phyloP scores from a whole-genome alignment of 2,329 filamentous ascomycete species.

The Thelonectria olida region DNA sequence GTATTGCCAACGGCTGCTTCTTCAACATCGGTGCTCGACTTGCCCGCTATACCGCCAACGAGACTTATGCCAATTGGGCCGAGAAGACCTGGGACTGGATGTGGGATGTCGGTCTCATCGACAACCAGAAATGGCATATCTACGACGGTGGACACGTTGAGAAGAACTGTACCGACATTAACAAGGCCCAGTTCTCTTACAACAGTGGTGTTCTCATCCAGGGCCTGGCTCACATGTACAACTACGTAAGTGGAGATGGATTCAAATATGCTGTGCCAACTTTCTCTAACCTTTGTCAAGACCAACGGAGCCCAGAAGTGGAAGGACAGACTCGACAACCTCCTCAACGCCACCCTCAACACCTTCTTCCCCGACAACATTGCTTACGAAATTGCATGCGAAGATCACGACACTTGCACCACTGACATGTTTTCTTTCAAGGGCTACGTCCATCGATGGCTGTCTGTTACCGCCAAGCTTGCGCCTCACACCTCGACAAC shows the following conservation, averaged over 20 bases:
- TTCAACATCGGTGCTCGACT: conserved; percentile 75
- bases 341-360: conserved; percentile 48
- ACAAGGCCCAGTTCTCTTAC: conserved; percentile 73
- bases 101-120: conserved; percentile 63
- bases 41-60: conserved; percentile 74
- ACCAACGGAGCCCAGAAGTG: conserved; percentile 61
- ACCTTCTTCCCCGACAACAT: conserved; percentile 65
- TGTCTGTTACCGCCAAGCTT: conserved; percentile 61
- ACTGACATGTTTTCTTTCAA: conserved; percentile 73
- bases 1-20: conserved; percentile 69
- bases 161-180: conserved; percentile 68
- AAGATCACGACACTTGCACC: conserved; percentile 63
- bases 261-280: background rate
- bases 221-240: conserved; percentile 75
- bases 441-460: conserved; percentile 66
- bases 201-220: conserved; percentile 70
- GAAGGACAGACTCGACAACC: conserved; percentile 57
- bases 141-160: conserved; percentile 70
- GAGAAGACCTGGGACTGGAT: conserved; percentile 72
- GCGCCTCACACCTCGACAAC: conserved; percentile 61
- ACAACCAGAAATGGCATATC: conserved; percentile 66
- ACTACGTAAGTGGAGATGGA: conserved; percentile 55
- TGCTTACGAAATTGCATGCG: conserved; percentile 70
- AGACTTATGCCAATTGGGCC: conserved; percentile 71
- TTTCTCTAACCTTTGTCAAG: conserved; percentile 41